Conservation (phyloP, 106 monocot species). For the Phalaenopsis aphrodite region DNA sequence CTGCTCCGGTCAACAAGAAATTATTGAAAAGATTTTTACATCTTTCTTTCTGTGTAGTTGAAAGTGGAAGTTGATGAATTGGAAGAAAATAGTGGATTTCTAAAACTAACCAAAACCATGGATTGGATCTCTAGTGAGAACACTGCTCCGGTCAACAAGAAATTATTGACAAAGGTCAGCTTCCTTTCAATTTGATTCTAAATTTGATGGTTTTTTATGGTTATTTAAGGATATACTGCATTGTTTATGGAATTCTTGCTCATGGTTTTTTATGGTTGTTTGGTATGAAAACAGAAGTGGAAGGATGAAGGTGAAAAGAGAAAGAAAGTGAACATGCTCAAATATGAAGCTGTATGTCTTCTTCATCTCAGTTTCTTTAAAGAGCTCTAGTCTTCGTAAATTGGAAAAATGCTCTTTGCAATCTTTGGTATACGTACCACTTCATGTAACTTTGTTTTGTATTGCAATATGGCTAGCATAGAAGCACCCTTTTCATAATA, state of each 20-base stretch:
- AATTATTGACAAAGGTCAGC: slow-evolving; percentile 43
- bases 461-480: no score
- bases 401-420: not conserved
- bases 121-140: slow-evolving; percentile 64
- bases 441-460: no score
- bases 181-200: not conserved
- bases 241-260: not conserved
- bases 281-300: slow-evolving; percentile 47
- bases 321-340: slow-evolving; percentile 72
- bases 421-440: not conserved
- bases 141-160: slow-evolving; percentile 61
- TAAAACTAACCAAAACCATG: slow-evolving; percentile 52
- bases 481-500: no score
- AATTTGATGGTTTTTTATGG: not conserved
- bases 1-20: slow-evolving; percentile 64
- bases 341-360: slow-evolving; percentile 73
- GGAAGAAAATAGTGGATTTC: slow-evolving; percentile 31
- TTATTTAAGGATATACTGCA: slow-evolving; percentile 1
- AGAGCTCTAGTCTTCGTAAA: not conserved
- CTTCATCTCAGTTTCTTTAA: not conserved
- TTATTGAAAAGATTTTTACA: slow-evolving; percentile 7
- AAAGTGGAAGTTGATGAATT: slow-evolving; percentile 31
- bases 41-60: no score
- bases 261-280: not conserved
- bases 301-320: slow-evolving; percentile 62